Evolutionary conservation across 2,329 filamentous ascomycete genomes (phyloP), one percentile per base, ranked within the genome.

Genomic region (Paecilomyces formosus): DNA sequence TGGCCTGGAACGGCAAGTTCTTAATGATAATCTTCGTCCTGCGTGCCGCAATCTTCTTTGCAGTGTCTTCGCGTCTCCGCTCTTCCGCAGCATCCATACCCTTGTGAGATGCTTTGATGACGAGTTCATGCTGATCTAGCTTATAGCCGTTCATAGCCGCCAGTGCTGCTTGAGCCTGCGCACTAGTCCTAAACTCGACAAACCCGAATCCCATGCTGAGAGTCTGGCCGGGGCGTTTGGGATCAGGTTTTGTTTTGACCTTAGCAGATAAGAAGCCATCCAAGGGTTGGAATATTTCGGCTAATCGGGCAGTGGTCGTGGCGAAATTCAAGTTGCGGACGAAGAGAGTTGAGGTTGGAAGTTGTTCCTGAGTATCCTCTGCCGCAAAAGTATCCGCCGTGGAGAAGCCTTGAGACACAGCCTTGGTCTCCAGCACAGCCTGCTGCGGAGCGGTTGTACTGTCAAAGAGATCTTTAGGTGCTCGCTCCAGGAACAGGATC

Each of bases 201-300:
- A 99, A 99, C 52, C 92, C 94, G 72, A 96, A 99, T 39, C 94
- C 94, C 92, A 97, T 97, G 72, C 92, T 97, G 57, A 99, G 84
- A 3, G 88, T 83, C 74, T 96, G 88, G 8, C 89, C 90, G 18
- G 90, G 87, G 69, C 88, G 89, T 79, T 96, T 97, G n/a, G 92
- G 85, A 70, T 99, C 92, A 45, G 86, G 84, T 77, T 95, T 96
- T 24, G 91, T 97, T 79, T 97, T 97, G 64, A 99, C 92, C 63
- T 86, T 85, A 28, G 92, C 93, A 58, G 89, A 91, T 63, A 94
- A 80, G 75, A 97, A 97, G 56, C 94, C 94, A 66, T 92, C 88
- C 57, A 97, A 79, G 57, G 89, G 82, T 62, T 84, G 82, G 77
- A 97, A 97, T 24, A 86, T 82, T 67, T 92, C 88, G 7, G 85